These are phyloP conservation scores for Juglanconis juglandina DNA, from an alignment of 2,329 filamentous ascomycete genomes.

Conservation along the genomic window DNA sequence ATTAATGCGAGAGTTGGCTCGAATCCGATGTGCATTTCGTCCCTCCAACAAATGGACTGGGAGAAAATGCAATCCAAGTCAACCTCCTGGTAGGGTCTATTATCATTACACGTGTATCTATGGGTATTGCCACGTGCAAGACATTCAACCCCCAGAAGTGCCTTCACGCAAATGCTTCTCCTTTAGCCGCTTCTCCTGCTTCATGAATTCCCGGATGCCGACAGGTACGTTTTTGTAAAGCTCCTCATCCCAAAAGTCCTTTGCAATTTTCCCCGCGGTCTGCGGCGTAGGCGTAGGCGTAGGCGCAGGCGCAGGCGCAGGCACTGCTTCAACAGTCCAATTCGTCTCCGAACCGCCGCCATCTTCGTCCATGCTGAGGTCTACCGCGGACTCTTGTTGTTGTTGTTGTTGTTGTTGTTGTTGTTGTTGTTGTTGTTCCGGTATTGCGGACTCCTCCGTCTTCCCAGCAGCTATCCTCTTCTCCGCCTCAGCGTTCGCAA, in stretches of 20 bases:
- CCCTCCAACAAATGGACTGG: background rate
- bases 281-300: conserved; percentile 13
- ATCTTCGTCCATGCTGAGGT: conserved; percentile 71
- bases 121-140: background rate
- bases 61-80: background rate
- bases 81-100: background rate
- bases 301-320: conserved; percentile 17
- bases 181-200: conserved; percentile 86
- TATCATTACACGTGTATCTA: background rate
- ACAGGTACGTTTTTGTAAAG: conserved; percentile 81
- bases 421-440: background rate
- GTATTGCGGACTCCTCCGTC: conserved; percentile 1
- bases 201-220: conserved; percentile 96
- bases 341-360: conserved; percentile 70
- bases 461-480: conserved; percentile 42
- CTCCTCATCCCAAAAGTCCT: conserved; percentile 60
- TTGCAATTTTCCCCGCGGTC: conserved; percentile 36
- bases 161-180: conserved; percentile 63
- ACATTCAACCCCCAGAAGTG: conserved; percentile 38
- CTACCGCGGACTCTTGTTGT: conserved; percentile 21
- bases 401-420: background rate
- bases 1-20: no score
- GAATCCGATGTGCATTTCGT: no score
- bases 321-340: conserved; percentile 48
- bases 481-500: conserved; percentile 61